These are phyloP conservation scores for Kazachstania psychrophila DNA, from an alignment of 805 yeast species.

Conservation along the genomic window DNA sequence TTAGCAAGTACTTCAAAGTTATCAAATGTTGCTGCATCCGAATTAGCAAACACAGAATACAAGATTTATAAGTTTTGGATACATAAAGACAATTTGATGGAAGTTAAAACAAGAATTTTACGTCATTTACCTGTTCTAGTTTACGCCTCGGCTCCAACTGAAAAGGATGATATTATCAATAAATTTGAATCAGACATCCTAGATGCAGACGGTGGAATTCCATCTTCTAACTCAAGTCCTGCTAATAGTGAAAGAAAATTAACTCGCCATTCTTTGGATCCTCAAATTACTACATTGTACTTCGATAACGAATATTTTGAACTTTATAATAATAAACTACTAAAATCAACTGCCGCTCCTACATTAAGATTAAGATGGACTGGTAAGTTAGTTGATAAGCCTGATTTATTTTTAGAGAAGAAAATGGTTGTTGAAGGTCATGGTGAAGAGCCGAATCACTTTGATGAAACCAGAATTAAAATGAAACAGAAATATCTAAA, in stretches of 20 bases:
- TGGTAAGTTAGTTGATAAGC: slow-evolving; percentile 67
- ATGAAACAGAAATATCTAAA: slow-evolving; percentile 77
- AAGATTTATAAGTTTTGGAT: slow-evolving; percentile 88
- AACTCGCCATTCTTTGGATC: slow-evolving; percentile 46
- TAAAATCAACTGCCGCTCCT: slow-evolving; percentile 58
- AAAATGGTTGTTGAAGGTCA: slow-evolving; percentile 51
- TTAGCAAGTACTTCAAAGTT: slow-evolving; percentile 32
- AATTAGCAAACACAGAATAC: slow-evolving; percentile 29
- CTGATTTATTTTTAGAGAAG: slow-evolving; percentile 75
- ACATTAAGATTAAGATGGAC: slow-evolving; percentile 86
- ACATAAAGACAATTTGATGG: slow-evolving; percentile 95
- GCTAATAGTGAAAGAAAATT: slow-evolving; percentile 31
- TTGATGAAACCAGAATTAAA: slow-evolving; percentile 54
- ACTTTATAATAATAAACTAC: slow-evolving; percentile 73
- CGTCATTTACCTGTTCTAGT: slow-evolving; percentile 89
- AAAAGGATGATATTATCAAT: slow-evolving; percentile 22
- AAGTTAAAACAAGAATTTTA: slow-evolving; percentile 88
- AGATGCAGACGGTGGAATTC: slow-evolving; percentile 19
- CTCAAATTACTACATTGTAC: slow-evolving; percentile 76
- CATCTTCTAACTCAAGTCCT: slow-evolving; percentile 34
- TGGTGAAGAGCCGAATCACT: slow-evolving; percentile 39
- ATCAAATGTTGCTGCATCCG: slow-evolving; percentile 27
- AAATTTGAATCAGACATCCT: slow-evolving; percentile 21
- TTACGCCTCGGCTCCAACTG: slow-evolving; percentile 40
- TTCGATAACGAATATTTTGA: slow-evolving; percentile 80